phyloP scores from a whole-genome alignment of 2,329 filamentous ascomycete species.

The Rachicladosporium sp. region DNA sequence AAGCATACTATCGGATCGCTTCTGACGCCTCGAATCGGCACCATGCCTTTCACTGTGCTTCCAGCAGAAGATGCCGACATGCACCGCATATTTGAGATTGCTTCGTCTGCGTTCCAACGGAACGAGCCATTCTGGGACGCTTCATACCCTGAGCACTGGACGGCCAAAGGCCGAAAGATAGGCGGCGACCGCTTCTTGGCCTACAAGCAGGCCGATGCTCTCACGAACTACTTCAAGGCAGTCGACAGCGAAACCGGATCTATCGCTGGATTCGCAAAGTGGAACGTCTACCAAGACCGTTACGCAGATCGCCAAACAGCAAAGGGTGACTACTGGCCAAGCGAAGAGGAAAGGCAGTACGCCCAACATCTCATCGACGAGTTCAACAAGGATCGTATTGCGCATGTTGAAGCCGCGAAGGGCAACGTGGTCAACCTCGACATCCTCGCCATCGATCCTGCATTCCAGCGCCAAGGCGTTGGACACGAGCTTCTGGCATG shows the following conservation, averaged over 20 bases:
- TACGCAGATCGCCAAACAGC: constrained; percentile 6
- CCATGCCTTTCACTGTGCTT: constrained; percentile 9
- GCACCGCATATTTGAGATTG: constrained; percentile 18
- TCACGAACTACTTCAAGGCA: constrained; percentile 19
- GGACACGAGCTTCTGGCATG: constrained; percentile 18
- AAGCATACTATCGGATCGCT: too few species aligned
- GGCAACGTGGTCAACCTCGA: constrained; percentile 20
- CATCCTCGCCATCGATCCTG: constrained; percentile 18
- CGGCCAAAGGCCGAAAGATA: constrained; percentile 11
- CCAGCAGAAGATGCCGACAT: constrained; percentile 20
- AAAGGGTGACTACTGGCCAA: constrained; percentile 11
- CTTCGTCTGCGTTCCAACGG: constrained; percentile 15
- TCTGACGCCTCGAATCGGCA: constrained; percentile 3
- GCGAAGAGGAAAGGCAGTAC: constrained; percentile 12
- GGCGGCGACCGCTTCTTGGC: constrained; percentile 15
- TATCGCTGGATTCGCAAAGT: constrained; percentile 22
- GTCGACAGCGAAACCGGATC: constrained; percentile 14
- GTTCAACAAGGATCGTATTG: constrained; percentile 14
- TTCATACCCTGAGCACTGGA: constrained; percentile 17
- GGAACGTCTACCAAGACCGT: constrained; percentile 17
- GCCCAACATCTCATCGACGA: constrained; percentile 9
- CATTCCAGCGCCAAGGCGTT: constrained; percentile 16
- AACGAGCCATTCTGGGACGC: constrained; percentile 19
- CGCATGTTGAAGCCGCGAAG: constrained; percentile 10
- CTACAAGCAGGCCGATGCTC: constrained; percentile 11